Evolutionary conservation across 2,329 filamentous ascomycete genomes (phyloP), one percentile per base, ranked within the genome.

Genomic region (Podosphaera xanthii): DNA sequence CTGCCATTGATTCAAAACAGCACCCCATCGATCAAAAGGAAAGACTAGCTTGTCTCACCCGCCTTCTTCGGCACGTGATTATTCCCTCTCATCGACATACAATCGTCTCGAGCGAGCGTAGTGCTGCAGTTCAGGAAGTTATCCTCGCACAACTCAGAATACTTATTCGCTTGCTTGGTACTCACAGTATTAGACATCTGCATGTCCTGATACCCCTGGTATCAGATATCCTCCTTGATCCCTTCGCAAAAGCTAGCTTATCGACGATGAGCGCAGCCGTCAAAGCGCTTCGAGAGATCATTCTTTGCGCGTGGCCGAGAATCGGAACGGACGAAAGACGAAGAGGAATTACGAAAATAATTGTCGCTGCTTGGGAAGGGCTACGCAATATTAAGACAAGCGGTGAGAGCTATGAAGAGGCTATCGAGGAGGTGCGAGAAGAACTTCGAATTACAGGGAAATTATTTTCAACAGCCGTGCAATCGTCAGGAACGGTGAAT

Each of bases 271-370:
- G 94, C 4, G 64, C 67, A 3, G 50, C 80, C 0, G 69, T 76
- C 2, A 68, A 72, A 22, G 75, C 80, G 0, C 65, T 87, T 31
- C 76, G 80, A 58, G 71, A 72, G 0, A 71, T 84, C 12, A 71
- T 94, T 9, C 64, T 76, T 10, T 82, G 77, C 61, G 80, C 79
- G 60, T 89, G 87, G 82, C 84, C 86, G 9, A 76, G 87, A 6
- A 72, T 94, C 12, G 70, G 66, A 8, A 65, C 67, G 9, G 58
- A 56, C n/a, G 42, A 40, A 36, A 54, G 54, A 38, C 60, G 62
- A 49, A 58, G 46, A 36, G 60, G 60, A 54, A 49, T 62, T 9
- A 55, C 62, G 2, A 59, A 46, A 48, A 57, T 55, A 22, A 44
- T 63, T 40, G 60, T 62, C 9, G 33, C 57, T 31, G 58, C 58